Evolutionary conservation across 1,139 yeast genomes (phyloP).

Genomic region (Protomyces inouyei): DNA sequence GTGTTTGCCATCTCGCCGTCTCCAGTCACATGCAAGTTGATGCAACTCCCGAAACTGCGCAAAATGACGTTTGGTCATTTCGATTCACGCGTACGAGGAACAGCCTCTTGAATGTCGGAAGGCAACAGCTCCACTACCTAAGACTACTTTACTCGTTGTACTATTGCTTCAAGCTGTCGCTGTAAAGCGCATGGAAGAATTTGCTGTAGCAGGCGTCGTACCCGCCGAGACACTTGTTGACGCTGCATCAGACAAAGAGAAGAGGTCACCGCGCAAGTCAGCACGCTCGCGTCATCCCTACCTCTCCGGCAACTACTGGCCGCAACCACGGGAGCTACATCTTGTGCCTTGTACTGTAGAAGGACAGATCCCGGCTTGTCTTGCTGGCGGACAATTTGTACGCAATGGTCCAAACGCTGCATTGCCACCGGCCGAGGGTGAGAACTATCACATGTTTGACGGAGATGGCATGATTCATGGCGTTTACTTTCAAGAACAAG

Average conservation of each 20-base stretch:
- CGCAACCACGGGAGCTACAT: slow-evolving; percentile 24
- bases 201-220: neutral
- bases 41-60: too few species aligned
- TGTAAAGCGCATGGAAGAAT: neutral
- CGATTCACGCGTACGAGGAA: too few species aligned
- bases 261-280: neutral
- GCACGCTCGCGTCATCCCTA: slow-evolving; percentile 25
- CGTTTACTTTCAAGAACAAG: slow-evolving; percentile 6
- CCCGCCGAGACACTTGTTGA: neutral
- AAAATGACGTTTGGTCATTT: too few species aligned
- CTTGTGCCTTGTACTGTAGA: slow-evolving; percentile 13
- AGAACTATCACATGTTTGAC: slow-evolving; percentile 25
- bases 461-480: slow-evolving; percentile 29
- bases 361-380: slow-evolving; percentile 7
- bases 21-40: too few species aligned
- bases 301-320: slow-evolving; percentile 24
- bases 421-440: slow-evolving; percentile 19
- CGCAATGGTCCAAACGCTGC: slow-evolving; percentile 28
- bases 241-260: neutral
- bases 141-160: too few species aligned
- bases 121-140: too few species aligned
- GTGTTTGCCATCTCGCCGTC: too few species aligned
- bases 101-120: too few species aligned
- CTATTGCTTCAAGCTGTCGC: too few species aligned
- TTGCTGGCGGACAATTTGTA: slow-evolving; percentile 25